Conservation (phyloP, 257 asterid genomes). For the Petrea volubilis region DNA sequence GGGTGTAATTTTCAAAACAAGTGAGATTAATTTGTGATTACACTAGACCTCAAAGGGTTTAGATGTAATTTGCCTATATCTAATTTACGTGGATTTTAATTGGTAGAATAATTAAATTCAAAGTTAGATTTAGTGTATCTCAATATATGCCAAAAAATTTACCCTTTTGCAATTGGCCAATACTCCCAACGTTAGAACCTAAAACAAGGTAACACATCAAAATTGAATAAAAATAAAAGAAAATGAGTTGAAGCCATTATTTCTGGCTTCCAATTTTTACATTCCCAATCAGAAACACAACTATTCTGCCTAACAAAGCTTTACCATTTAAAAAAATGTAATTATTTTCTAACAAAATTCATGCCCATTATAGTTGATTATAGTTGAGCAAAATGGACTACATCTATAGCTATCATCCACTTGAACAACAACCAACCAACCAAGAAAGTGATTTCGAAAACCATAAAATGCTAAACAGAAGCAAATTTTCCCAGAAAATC, state of each 20-base stretch:
- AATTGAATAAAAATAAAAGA: background rate
- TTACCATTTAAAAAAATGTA: background rate
- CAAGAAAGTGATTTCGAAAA: background rate
- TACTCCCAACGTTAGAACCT: too few species aligned
- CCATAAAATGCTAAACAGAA: background rate
- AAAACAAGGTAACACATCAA: too few species aligned
- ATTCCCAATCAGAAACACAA: background rate
- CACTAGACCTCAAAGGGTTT: too few species aligned
- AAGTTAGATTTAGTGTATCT: too few species aligned
- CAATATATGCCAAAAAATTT: too few species aligned
- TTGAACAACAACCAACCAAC: background rate
- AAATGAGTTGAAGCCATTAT: background rate
- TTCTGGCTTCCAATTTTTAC: background rate
- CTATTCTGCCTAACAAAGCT: background rate
- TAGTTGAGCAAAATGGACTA: conserved; percentile 4
- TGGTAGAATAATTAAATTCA: too few species aligned
- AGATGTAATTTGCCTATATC: too few species aligned
- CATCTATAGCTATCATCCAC: background rate
- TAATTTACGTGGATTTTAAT: too few species aligned
- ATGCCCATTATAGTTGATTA: background rate
- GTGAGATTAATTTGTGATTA: too few species aligned
- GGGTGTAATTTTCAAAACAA: too few species aligned
- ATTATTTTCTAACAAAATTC: background rate
- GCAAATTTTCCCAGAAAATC: background rate
- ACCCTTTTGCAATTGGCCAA: too few species aligned